phyloP scores from a whole-genome alignment of 2,329 filamentous ascomycete genomes.

The Colletotrichum sp. region DNA sequence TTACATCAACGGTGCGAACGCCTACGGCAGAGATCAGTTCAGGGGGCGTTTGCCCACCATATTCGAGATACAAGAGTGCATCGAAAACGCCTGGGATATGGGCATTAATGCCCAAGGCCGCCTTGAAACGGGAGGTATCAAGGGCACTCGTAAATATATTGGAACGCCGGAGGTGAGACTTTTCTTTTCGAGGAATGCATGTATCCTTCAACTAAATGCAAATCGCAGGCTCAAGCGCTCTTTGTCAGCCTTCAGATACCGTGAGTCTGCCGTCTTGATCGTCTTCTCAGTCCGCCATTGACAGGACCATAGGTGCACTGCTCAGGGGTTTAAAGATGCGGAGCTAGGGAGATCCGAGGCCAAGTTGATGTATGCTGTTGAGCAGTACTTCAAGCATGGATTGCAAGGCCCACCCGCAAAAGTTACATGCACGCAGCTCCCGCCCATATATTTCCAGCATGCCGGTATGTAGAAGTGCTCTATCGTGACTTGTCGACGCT shows the following conservation, averaged over 20 bases:
- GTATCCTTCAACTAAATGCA: neutral
- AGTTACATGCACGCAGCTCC: conserved; percentile 72
- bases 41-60: conserved; percentile 71
- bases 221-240: conserved; percentile 76
- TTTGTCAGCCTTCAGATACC: conserved; percentile 72
- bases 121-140: conserved; percentile 84
- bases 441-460: conserved; percentile 91
- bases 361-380: conserved; percentile 69
- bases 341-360: conserved; percentile 49
- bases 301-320: conserved; percentile 56
- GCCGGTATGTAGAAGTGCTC: conserved; percentile 52
- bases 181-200: neutral
- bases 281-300: neutral
- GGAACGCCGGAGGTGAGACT: conserved; percentile 82
- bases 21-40: conserved; percentile 65
- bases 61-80: conserved; percentile 81
- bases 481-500: neutral
- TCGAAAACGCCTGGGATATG: conserved; percentile 86
- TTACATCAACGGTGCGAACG: conserved; percentile 68
- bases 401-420: conserved; percentile 56
- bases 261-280: conserved; percentile 43
- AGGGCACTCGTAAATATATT: conserved; percentile 91
- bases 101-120: conserved; percentile 79
- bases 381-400: conserved; percentile 74
- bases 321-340: conserved; percentile 61